Evolutionary conservation across 495 filamentous ascomycete species (phyloP).

Genomic region (Cetradonia linearis): DNA sequence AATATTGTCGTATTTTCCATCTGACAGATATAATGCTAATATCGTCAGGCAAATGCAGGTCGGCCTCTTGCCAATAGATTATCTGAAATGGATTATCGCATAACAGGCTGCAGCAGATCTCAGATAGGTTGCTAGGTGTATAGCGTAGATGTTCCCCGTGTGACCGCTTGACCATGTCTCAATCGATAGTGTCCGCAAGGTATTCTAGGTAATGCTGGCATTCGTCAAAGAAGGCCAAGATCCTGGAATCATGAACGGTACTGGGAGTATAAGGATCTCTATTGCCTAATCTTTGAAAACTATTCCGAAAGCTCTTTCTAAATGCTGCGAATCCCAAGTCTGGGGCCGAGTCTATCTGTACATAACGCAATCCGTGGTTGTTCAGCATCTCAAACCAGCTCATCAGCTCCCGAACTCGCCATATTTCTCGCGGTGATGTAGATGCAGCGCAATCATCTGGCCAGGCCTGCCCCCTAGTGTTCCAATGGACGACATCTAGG

Average conservation of each 20-base stretch:
- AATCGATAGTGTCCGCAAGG: not conserved
- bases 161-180: too few relatives aligned
- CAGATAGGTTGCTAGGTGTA: too few relatives aligned
- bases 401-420: conserved; percentile 6
- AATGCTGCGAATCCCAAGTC: not conserved
- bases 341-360: not conserved
- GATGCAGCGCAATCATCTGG: not conserved
- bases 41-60: too few relatives aligned
- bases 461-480: not conserved
- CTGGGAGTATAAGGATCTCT: conserved; percentile 4
- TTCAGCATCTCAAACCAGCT: conserved; percentile 7
- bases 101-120: too few relatives aligned
- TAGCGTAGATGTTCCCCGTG: too few relatives aligned
- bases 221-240: conserved; percentile 3
- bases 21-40: too few relatives aligned
- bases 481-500: not conserved
- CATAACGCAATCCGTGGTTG: not conserved
- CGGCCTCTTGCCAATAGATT: too few relatives aligned
- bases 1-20: too few relatives aligned
- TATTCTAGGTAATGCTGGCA: conserved; percentile 7
- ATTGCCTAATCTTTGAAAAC: not conserved
- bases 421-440: not conserved
- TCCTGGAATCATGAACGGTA: not conserved
- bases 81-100: too few relatives aligned
- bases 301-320: not conserved